Conservation (phyloP, 257 asterid genomes). For the Coffea canephora region DNA sequence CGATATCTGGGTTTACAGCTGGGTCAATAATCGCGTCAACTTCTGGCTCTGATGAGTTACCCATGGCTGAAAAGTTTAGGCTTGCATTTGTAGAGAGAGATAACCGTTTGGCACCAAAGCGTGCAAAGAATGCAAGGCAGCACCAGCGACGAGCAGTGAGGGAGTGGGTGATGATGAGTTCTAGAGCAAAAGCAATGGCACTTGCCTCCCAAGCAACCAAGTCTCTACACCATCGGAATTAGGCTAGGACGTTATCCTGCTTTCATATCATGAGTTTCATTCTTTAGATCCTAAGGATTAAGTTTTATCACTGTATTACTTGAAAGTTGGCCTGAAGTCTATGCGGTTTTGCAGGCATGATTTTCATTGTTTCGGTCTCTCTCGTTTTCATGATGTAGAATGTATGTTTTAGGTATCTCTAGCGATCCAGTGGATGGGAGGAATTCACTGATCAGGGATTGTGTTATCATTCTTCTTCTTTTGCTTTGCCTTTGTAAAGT, state of each 20-base stretch:
- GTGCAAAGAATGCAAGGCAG: slow-evolving; percentile 94
- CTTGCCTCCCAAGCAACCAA: slow-evolving; percentile 71
- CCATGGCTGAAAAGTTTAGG: slow-evolving; percentile 91
- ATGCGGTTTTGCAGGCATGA: too few relatives aligned
- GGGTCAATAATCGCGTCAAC: slow-evolving; percentile 25
- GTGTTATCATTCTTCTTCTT: too few relatives aligned
- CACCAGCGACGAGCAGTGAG: slow-evolving; percentile 82
- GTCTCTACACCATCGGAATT: slow-evolving; percentile 45
- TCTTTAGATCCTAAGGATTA: too few relatives aligned
- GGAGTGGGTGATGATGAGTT: slow-evolving; percentile 58
- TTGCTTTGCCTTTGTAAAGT: too few relatives aligned
- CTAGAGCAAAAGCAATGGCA: slow-evolving; percentile 70
- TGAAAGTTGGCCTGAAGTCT: too few relatives aligned
- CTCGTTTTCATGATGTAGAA: too few relatives aligned
- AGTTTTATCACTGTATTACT: too few relatives aligned
- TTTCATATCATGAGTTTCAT: neutral
- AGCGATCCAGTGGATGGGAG: too few relatives aligned
- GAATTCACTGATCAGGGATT: too few relatives aligned
- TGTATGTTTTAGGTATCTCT: too few relatives aligned
- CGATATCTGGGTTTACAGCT: slow-evolving; percentile 38
- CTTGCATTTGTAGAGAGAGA: slow-evolving; percentile 89
- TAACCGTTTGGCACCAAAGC: slow-evolving; percentile 85
- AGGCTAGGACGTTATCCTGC: neutral
- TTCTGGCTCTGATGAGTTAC: slow-evolving; percentile 42
- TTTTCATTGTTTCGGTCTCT: too few relatives aligned